Evolutionary conservation across 2,329 filamentous ascomycete genomes (phyloP).

Genomic region (Colletotrichum australisinense): DNA sequence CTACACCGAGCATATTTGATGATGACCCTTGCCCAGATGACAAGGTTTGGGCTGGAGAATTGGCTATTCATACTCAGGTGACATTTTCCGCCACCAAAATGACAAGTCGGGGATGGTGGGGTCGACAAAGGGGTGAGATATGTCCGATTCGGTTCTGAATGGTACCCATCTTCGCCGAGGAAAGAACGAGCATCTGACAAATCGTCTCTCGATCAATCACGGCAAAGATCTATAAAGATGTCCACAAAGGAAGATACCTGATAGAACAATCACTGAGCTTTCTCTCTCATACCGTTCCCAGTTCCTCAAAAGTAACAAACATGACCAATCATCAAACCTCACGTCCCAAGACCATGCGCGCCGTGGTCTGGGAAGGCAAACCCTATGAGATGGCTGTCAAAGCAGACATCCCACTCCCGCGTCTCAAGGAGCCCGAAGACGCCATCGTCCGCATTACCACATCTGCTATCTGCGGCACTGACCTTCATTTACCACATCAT

Average conservation of each 20-base stretch:
- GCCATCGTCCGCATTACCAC: slow-evolving; percentile 48
- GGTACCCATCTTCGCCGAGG: background rate
- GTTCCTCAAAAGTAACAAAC: background rate
- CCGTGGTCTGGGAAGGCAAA: slow-evolving; percentile 41
- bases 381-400: slow-evolving; percentile 34
- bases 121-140: background rate
- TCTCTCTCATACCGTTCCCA: background rate
- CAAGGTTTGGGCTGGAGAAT: background rate
- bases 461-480: slow-evolving; percentile 48
- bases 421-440: slow-evolving; percentile 40
- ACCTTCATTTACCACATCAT: slow-evolving; percentile 50
- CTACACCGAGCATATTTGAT: background rate
- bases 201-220: background rate
- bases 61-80: background rate
- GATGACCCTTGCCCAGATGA: background rate
- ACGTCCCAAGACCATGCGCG: slow-evolving; percentile 21
- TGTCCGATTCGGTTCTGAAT: background rate
- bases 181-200: background rate
- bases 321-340: background rate
- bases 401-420: slow-evolving; percentile 34
- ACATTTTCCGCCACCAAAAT: background rate
- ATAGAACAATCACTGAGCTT: background rate
- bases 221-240: background rate
- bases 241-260: background rate
- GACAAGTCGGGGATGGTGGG: background rate